These are phyloP conservation scores for Jasminum sambac DNA, from an alignment of 257 asterid genomes.

Conservation along the genomic window DNA sequence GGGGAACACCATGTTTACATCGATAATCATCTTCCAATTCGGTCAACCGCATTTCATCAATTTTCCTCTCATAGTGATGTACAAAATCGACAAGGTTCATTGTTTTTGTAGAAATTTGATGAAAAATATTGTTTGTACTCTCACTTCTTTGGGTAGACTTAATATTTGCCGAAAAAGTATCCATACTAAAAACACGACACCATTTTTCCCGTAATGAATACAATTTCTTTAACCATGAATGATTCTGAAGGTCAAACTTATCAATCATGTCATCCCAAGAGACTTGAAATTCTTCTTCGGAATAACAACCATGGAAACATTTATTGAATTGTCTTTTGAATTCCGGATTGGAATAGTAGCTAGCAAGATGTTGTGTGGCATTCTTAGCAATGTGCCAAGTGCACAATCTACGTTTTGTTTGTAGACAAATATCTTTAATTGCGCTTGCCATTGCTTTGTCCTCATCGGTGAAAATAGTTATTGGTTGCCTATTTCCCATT, in stretches of 20 bases:
- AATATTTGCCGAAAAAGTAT: constrained; percentile 1
- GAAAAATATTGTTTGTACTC: constrained; percentile 10
- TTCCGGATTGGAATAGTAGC: neutral
- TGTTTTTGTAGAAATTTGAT: neutral
- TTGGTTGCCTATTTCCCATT: constrained; percentile 1
- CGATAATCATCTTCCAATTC: constrained; percentile 10
- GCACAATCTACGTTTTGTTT: too few relatives aligned
- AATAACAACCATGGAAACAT: neutral
- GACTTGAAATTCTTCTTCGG: too few relatives aligned
- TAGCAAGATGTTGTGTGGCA: too few relatives aligned
- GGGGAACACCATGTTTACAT: neutral
- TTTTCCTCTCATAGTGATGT: neutral
- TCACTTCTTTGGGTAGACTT: constrained; percentile 17
- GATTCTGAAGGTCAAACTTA: too few relatives aligned
- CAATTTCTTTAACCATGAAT: neutral
- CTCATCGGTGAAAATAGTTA: constrained; percentile 3
- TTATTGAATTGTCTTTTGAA: neutral
- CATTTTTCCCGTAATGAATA: constrained; percentile 2
- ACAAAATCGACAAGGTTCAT: too few relatives aligned
- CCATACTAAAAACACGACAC: constrained; percentile 1
- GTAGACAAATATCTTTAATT: neutral
- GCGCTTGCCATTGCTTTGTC: neutral
- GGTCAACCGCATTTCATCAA: neutral
- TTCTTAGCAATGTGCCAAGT: too few relatives aligned
- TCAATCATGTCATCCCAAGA: too few relatives aligned